Evolutionary conservation across 2,329 filamentous ascomycete species (phyloP), one percentile per base, ranked within the genome.

Genomic region (Harringtonia lauricola): DNA sequence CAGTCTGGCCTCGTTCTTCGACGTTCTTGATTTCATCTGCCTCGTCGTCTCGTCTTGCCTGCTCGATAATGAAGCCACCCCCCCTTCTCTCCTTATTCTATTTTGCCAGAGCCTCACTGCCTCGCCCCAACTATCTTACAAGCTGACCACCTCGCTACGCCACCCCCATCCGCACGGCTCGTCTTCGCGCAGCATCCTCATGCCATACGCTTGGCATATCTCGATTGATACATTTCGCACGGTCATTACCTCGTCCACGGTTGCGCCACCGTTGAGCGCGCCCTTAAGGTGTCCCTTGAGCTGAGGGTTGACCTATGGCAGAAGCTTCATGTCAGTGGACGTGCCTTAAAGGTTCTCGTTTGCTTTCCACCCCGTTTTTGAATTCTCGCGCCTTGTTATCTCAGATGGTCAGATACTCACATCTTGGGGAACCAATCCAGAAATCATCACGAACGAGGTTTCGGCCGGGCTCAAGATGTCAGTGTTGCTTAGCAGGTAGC

Each of bases 281-380:
- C 70, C 70, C 50, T 61, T 64, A 15, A 74, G 59, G 57, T 74
- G 71, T 5, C 71, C 70, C 49, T 73, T 74, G 38, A 74, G 55
- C 49, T 74, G 71, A 7, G 68, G 65, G 46, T 73, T 72, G 17
- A 72, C 64, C 67, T 69, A 44, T 15, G 7, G 7, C 15, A 31
- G 21, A 24, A 22, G 8, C 8, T 22, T 41, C 15, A n/a, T 14
- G 21, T 47, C 28, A 18, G 26, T 5, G 9, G 15, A 18, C 22
- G 7, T 14, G 13, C 17, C 19, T 24, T 19, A 12, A 18, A 7
- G n/a, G 12, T 19, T 26, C 26, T 33, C 18, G 13, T 8, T 22
- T 36, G 18, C 14, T 8, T 13, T 18, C n/a, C 19, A 22, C 18
- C n/a, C 4, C 17, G 13, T 24, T 14, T 14, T n/a, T 19, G n/a